These are phyloP conservation scores for Soucietia sequanensis DNA, from an alignment of 805 yeast species.

Conservation along the genomic window DNA sequence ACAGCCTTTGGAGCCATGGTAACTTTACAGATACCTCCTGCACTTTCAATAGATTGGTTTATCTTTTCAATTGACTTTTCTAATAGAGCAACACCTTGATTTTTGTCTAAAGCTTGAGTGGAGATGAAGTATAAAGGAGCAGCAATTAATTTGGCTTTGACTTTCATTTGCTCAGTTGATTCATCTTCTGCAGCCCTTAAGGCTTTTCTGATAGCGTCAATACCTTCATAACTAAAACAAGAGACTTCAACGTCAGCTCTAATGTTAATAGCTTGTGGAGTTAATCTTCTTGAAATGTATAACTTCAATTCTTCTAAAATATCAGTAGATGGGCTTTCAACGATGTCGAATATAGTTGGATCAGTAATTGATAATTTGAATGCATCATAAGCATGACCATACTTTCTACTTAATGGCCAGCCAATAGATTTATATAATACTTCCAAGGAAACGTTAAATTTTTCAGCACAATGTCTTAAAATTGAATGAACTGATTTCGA, in stretches of 20 bases:
- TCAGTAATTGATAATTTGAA: conserved; percentile 95
- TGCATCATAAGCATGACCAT: conserved; percentile 97
- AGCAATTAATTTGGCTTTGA: conserved; percentile 93
- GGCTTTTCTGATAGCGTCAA: conserved; percentile 92
- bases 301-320: conserved; percentile 80
- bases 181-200: conserved; percentile 81
- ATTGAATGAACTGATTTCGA: conserved; percentile 98
- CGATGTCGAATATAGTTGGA: conserved; percentile 78
- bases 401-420: conserved; percentile 95
- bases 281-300: conserved; percentile 88
- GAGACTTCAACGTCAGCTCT: conserved; percentile 99
- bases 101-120: conserved; percentile 89
- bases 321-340: conserved; percentile 68
- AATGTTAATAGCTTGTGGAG: conserved; percentile 97
- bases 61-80: conserved; percentile 79
- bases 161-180: conserved; percentile 80
- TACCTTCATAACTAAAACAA: conserved; percentile 96
- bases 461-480: conserved; percentile 96
- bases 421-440: conserved; percentile 84
- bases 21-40: conserved; percentile 85
- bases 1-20: conserved; percentile 99
- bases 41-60: conserved; percentile 61
- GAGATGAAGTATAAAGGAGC: conserved; percentile 96
- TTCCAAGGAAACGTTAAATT: conserved; percentile 85
- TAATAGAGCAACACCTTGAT: conserved; percentile 77